A percentile compares a stretch with the other conserved stretches of the same genome.
These are phyloP conservation scores for Knoxdaviesia capensis DNA, from an alignment of 2,329 filamentous ascomycete species.

Conservation along the genomic window DNA sequence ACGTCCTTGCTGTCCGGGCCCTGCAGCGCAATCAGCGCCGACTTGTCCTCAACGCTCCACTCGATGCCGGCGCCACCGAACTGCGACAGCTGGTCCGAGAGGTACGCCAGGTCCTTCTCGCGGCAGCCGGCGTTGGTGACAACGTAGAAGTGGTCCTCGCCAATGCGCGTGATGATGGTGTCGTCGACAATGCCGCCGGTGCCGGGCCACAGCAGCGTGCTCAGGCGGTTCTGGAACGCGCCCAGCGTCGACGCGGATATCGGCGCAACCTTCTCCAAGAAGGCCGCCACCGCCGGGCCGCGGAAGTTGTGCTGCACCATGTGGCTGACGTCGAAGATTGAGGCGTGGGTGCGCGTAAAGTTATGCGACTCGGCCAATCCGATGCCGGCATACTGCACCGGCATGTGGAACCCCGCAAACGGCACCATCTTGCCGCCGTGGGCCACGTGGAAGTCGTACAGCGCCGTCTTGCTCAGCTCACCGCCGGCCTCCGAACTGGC, in stretches of 20 bases:
- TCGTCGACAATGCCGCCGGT: constrained; percentile 92
- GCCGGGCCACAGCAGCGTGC: constrained; percentile 56
- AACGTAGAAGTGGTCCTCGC: constrained; percentile 61
- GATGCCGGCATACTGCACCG: constrained; percentile 64
- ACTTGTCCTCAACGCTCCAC: constrained; percentile 51
- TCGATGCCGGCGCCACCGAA: constrained; percentile 34
- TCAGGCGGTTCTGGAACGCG: constrained; percentile 57
- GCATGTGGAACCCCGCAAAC: constrained; percentile 89
- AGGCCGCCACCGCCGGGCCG: constrained; percentile 59
- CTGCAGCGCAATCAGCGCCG: constrained; percentile 75
- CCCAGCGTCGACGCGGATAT: constrained; percentile 45
- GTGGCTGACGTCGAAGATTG: constrained; percentile 88
- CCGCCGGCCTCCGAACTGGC: constrained; percentile 7
- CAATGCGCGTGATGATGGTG: constrained; percentile 71
- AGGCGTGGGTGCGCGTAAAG: constrained; percentile 75
- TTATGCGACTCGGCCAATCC: constrained; percentile 70
- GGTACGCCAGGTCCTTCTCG: constrained; percentile 67
- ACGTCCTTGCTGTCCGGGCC: constrained; percentile 59
- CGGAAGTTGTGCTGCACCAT: constrained; percentile 85
- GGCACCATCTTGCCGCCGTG: constrained; percentile 85
- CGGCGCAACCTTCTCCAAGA: constrained; percentile 73
- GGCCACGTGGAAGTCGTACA: constrained; percentile 60
- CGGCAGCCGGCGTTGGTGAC: constrained; percentile 90
- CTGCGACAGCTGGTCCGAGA: constrained; percentile 45
- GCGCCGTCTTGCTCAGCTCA: constrained; percentile 40